Evolutionary conservation across 2,329 filamentous ascomycete genomes (phyloP), one percentile per base, ranked within the genome.

Genomic region (Helminthosporium solani): DNA sequence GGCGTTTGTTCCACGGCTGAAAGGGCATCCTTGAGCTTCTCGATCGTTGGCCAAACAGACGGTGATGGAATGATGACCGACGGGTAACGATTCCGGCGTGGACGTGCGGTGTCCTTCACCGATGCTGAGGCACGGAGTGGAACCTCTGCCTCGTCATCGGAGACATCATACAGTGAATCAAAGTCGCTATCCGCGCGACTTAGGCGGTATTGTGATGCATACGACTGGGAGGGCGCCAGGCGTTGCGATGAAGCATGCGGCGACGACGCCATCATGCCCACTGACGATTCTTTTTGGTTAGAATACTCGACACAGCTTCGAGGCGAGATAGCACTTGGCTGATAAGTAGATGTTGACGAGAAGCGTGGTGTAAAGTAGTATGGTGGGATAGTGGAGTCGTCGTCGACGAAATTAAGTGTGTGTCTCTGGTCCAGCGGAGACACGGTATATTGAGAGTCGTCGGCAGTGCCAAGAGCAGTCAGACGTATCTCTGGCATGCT

Each of bases 151-250:
- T 95, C 90, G 44, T 90, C 66, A 56, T 95, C 90, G 14, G 88
- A 90, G 33, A 89, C 80, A 69, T 94, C 88, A 69, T 96, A 96
- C 39, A 96, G 75, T 60, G 95, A 89, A 70, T 95, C 88, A 60
- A 92, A 92, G 54, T 89, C 85, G 56, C 82, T 88, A 52, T 79
- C 78, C 58, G 83, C 82, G 55, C 85, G 86, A 68, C 80, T 77
- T 60, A 83, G 81, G 55, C 85, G 85, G 66, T 79, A 75, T 58
- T 82, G 77, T 84, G 52, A 80, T 78, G 82, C 33, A 36, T 62
- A 58, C 14, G 56, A 49, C n/a, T 55, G 53, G 31, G 61, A 54
- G 76, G 73, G 76, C 59, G 76, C 78, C 43, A 76, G 82, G 71
- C 75, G 57, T 71, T 76, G 51, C 25, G 66, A 61, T 31, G 80